phyloP scores from a whole-genome alignment of 192 early-diverging fungal genomes.

The Rhizoclosmatium globosum region DNA sequence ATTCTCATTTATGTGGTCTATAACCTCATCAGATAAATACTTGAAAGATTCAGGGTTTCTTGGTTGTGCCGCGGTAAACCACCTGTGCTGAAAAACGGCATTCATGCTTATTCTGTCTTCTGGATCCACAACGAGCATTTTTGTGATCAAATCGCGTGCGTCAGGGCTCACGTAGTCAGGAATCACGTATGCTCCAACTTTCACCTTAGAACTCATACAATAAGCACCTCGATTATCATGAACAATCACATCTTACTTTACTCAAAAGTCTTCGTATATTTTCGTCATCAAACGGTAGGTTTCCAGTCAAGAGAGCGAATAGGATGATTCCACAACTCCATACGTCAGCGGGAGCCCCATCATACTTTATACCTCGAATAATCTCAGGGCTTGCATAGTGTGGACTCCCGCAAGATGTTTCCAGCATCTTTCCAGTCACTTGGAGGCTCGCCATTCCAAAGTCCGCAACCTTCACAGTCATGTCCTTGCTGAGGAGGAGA shows the following conservation, averaged over 20 bases:
- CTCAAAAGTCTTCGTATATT: conserved; percentile 69
- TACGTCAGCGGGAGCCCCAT: conserved; percentile 72
- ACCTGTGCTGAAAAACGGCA: conserved; percentile 65
- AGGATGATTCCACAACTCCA: conserved; percentile 83
- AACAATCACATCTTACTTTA: conserved; percentile 55
- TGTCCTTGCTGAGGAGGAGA: conserved; percentile 87
- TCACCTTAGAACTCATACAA: conserved; percentile 56
- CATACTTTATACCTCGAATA: conserved; percentile 71
- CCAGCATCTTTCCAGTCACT: conserved; percentile 59
- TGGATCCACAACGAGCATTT: conserved; percentile 95
- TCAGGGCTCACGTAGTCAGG: conserved; percentile 83
- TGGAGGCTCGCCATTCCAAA: conserved; percentile 90
- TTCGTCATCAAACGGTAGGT: conserved; percentile 80
- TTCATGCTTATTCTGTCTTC: conserved; percentile 59
- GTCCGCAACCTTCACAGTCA: conserved; percentile 97
- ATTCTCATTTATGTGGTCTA: neutral
- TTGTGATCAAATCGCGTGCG: conserved; percentile 81
- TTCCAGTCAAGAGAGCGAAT: conserved; percentile 73
- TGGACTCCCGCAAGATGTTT: conserved; percentile 76
- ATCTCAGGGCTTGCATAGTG: conserved; percentile 82
- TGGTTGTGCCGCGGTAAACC: conserved; percentile 58
- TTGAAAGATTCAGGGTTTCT: conserved; percentile 27
- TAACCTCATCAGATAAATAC: conserved; percentile 10
- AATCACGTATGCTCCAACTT: conserved; percentile 66
- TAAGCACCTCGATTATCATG: conserved; percentile 41